Conservation (phyloP, 495 filamentous ascomycete genomes). For the Clohesyomyces aquaticus region DNA sequence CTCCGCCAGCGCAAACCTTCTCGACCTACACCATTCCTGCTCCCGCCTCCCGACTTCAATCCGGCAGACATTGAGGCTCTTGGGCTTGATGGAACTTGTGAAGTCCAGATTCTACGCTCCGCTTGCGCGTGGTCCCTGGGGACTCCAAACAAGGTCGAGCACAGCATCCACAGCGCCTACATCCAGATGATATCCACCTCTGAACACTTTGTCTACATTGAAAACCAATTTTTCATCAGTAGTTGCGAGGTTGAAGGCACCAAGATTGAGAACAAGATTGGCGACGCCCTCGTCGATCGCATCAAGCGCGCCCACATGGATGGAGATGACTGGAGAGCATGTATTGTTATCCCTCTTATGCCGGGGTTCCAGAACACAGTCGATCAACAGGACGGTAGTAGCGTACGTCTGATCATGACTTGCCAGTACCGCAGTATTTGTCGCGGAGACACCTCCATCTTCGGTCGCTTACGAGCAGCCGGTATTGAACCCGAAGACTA, state of each 20-base stretch:
- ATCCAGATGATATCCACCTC: slow-evolving; percentile 91
- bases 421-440: slow-evolving; percentile 98
- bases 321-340: slow-evolving; percentile 89
- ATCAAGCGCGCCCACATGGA: slow-evolving; percentile 83
- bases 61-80: slow-evolving; percentile 81
- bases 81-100: slow-evolving; percentile 89
- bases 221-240: slow-evolving; percentile 99
- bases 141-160: slow-evolving; percentile 76
- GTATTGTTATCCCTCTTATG: slow-evolving; percentile 93
- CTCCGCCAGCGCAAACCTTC: slow-evolving; percentile 92
- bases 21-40: slow-evolving; percentile 86
- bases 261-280: slow-evolving; percentile 89
- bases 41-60: slow-evolving; percentile 91
- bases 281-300: slow-evolving; percentile 91
- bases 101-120: slow-evolving; percentile 93
- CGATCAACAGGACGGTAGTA: slow-evolving; percentile 88
- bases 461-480: slow-evolving; percentile 75
- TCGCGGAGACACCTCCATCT: slow-evolving; percentile 90
- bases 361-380: slow-evolving; percentile 98
- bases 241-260: slow-evolving; percentile 86
- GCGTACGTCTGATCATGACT: slow-evolving; percentile 93
- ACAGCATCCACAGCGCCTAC: slow-evolving; percentile 96
- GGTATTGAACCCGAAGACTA: slow-evolving; percentile 97
- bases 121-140: slow-evolving; percentile 91
- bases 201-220: slow-evolving; percentile 97